Conservation (phyloP, 2,329 filamentous ascomycete genomes). For the Claviceps pusilla region DNA sequence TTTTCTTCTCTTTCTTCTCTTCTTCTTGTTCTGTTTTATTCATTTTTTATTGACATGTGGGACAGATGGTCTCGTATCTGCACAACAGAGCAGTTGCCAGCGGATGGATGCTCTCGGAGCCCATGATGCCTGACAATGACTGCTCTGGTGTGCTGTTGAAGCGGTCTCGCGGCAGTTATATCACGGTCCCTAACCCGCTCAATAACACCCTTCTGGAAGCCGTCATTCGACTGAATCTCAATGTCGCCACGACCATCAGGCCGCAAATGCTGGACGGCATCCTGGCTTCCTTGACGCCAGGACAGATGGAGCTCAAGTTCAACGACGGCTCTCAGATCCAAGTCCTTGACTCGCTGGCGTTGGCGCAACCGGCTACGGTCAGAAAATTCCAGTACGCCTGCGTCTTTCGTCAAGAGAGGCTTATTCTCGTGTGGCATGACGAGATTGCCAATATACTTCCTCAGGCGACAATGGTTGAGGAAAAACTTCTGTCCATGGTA, state of each 20-base stretch:
- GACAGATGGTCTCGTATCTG: slow-evolving; percentile 18
- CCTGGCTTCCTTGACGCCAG: slow-evolving; percentile 23
- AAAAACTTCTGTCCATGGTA: slow-evolving; percentile 17
- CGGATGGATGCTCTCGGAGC: slow-evolving; percentile 16
- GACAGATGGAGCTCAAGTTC: slow-evolving; percentile 27
- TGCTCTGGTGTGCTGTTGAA: slow-evolving; percentile 23
- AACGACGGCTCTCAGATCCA: slow-evolving; percentile 28
- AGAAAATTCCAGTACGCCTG: slow-evolving; percentile 29
- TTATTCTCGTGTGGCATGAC: slow-evolving; percentile 29
- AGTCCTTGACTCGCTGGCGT: slow-evolving; percentile 27
- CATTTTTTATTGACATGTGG: background rate
- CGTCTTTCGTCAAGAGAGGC: slow-evolving; percentile 24
- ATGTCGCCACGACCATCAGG: slow-evolving; percentile 33
- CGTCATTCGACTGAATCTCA: slow-evolving; percentile 28
- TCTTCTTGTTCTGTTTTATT: background rate
- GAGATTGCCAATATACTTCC: slow-evolving; percentile 24
- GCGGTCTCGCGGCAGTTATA: slow-evolving; percentile 24
- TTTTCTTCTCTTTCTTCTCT: background rate
- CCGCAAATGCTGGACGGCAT: slow-evolving; percentile 31
- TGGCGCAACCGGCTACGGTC: slow-evolving; percentile 22
- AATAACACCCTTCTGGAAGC: slow-evolving; percentile 24
- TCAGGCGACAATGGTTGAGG: slow-evolving; percentile 20
- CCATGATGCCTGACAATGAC: slow-evolving; percentile 8
- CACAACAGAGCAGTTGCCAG: slow-evolving; percentile 14
- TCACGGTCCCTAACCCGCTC: slow-evolving; percentile 24